Evolutionary conservation across 768 basidiomycete species (phyloP), one percentile per base, ranked within the genome.

Genomic region (Naematelia encephala): DNA sequence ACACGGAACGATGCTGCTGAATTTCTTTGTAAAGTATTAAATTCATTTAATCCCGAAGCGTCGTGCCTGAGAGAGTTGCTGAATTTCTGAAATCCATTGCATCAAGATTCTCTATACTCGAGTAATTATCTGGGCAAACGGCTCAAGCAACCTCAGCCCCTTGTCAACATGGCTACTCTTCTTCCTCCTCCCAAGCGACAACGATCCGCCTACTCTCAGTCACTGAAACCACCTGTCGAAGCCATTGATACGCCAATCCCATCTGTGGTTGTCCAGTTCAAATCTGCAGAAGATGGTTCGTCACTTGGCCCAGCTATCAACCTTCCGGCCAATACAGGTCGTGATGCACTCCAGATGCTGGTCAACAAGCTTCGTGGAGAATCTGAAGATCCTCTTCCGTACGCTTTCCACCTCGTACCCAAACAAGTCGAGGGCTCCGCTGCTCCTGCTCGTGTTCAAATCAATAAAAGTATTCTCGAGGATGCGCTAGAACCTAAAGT

Each of bases 361-460:
- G 85, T 93, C 44, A 99, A 98, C 79, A 90, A 86, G 74, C 78
- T 98, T 1, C 34, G 34, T 4, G 84, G 84, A 51, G 61, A 88
- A 86, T 83, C 85, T 55, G 90, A 91, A 66, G 92, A 96, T 66
- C 90, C 91, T 46, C 85, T 91, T 16, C 92, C 94, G 4, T 98
- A 91, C 73, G 81, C 87, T 30, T 96, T 98, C 78, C 88, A 94
- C 78, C 85, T 97, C 12, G 80, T 72, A 2, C 67, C 75, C 46
- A 61, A 69, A 56, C 34, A 60, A 43, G 25, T 34, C 29, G 21
- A 54, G 4, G 21, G 34, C 45, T 59, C 58, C 4, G 59, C 73
- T 16, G 66, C 74, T 2, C 87, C 90, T 1, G 87, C 90, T 2
- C 84, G 89, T 64, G 83, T 94, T 52, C 87, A 87, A 49, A 87